These are phyloP conservation scores for Pythium brachiatum DNA, from an alignment of 352 stramenopile genomes.

Conservation along the genomic window DNA sequence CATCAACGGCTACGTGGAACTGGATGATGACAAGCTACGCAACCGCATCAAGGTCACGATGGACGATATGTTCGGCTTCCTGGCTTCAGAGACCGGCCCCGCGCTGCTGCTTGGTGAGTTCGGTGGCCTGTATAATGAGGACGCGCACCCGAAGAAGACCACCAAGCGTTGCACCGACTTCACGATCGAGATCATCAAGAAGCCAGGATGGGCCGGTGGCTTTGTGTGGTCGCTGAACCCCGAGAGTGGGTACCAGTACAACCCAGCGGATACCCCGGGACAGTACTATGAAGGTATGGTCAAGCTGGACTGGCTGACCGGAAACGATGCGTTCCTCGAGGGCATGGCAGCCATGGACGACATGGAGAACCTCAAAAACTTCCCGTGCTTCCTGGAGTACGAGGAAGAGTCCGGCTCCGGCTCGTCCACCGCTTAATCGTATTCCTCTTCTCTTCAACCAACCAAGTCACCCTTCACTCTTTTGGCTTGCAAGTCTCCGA, in stretches of 20 bases:
- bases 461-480: background rate
- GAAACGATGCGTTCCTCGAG: conserved; percentile 43
- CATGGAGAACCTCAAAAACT: conserved; percentile 40
- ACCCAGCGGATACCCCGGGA: conserved; percentile 37
- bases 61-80: conserved; percentile 70
- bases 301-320: conserved; percentile 53
- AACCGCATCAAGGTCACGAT: conserved; percentile 45
- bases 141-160: conserved; percentile 55
- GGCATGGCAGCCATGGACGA: conserved; percentile 49
- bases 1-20: conserved; percentile 42
- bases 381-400: conserved; percentile 47
- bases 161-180: conserved; percentile 57
- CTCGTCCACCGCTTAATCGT: background rate
- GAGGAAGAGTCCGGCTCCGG: background rate
- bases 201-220: conserved; percentile 45
- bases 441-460: background rate
- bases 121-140: conserved; percentile 53
- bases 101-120: conserved; percentile 69
- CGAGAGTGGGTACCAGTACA: conserved; percentile 67
- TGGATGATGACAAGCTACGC: conserved; percentile 43
- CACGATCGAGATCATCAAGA: conserved; percentile 57
- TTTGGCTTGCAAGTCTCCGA: background rate
- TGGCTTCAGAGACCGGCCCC: conserved; percentile 40
- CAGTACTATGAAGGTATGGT: conserved; percentile 52
- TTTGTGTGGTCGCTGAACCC: conserved; percentile 79